These are phyloP conservation scores for Mychonastes homosphaera DNA, from an alignment of 139 green algal species.

Conservation along the genomic window DNA sequence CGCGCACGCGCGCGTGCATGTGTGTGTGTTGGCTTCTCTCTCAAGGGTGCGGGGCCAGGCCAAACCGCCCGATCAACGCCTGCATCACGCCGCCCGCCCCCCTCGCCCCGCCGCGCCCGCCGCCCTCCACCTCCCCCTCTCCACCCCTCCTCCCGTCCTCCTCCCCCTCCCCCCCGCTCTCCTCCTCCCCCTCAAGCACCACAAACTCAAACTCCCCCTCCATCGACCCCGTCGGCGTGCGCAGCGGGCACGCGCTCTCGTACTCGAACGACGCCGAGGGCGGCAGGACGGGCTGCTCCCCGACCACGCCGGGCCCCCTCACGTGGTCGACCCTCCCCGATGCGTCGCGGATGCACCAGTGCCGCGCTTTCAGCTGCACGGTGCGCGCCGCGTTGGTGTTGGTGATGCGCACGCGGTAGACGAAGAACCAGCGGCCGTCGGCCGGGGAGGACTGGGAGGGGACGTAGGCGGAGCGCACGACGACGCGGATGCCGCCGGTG, in stretches of 20 bases:
- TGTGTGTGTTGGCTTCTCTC: too few relatives aligned
- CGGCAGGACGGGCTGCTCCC: constrained; percentile 59
- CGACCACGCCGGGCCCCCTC: constrained; percentile 63
- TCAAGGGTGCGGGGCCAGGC: too few relatives aligned
- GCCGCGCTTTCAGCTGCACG: constrained; percentile 19
- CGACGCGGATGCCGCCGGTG: neutral
- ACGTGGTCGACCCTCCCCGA: constrained; percentile 46
- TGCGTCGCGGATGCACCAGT: constrained; percentile 45
- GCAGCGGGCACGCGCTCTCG: constrained; percentile 46
- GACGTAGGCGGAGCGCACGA: constrained; percentile 31
- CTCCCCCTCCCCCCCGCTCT: too few relatives aligned
- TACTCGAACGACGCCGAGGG: constrained; percentile 60
- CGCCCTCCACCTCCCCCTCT: too few relatives aligned
- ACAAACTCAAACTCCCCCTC: constrained; percentile 45
- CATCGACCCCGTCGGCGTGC: constrained; percentile 55
- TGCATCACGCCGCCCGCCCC: too few relatives aligned
- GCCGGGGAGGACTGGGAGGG: constrained; percentile 30
- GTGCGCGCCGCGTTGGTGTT: constrained; percentile 12
- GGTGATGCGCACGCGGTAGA: constrained; percentile 43
- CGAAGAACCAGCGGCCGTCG: constrained; percentile 40
- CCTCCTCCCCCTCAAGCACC: too few relatives aligned
- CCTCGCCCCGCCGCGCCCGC: too few relatives aligned
- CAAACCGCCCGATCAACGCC: too few relatives aligned
- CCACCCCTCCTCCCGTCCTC: too few relatives aligned
- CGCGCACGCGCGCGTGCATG: too few relatives aligned